Percentiles rank a stretch among this genome's conserved stretches.
Conservation (phyloP, 768 basidiomycete genomes). For the Tricholomella constricta region DNA sequence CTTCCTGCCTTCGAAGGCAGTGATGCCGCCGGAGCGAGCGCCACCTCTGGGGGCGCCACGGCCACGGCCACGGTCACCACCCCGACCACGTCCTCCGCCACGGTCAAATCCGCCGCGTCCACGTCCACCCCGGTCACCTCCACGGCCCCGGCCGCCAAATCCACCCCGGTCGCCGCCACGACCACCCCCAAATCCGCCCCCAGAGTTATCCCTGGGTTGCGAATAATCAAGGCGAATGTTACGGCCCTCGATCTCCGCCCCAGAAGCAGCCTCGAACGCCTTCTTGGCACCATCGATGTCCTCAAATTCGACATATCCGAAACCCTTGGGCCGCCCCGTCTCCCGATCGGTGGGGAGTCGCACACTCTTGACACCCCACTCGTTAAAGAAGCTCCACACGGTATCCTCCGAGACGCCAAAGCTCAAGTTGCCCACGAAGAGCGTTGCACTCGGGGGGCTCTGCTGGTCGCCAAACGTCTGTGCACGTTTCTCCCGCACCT, state of each 20-base stretch:
- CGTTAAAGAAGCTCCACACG: slow-evolving; percentile 89
- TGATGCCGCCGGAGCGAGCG: slow-evolving; percentile 64
- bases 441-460: slow-evolving; percentile 66
- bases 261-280: slow-evolving; percentile 70
- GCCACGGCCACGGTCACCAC: slow-evolving; percentile 40
- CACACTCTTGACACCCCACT: slow-evolving; percentile 86
- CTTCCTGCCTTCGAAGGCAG: slow-evolving; percentile 67
- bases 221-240: slow-evolving; percentile 83
- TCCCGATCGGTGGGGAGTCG: slow-evolving; percentile 94
- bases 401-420: slow-evolving; percentile 79
- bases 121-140: slow-evolving; percentile 27
- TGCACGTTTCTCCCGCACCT: slow-evolving; percentile 67
- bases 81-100: slow-evolving; percentile 46
- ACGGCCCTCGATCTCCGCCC: slow-evolving; percentile 81
- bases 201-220: slow-evolving; percentile 66
- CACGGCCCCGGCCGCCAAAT: slow-evolving; percentile 33
- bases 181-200: slow-evolving; percentile 37
- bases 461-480: slow-evolving; percentile 73
- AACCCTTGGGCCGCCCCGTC: slow-evolving; percentile 88
- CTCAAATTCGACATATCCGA: slow-evolving; percentile 95
- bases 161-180: slow-evolving; percentile 47
- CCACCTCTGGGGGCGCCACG: slow-evolving; percentile 48
- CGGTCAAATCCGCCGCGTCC: slow-evolving; percentile 41
- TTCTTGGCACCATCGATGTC: slow-evolving; percentile 78
- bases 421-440: slow-evolving; percentile 92